phyloP scores from a whole-genome alignment of 2,329 filamentous ascomycete species.

The Aspergillus sergii region DNA sequence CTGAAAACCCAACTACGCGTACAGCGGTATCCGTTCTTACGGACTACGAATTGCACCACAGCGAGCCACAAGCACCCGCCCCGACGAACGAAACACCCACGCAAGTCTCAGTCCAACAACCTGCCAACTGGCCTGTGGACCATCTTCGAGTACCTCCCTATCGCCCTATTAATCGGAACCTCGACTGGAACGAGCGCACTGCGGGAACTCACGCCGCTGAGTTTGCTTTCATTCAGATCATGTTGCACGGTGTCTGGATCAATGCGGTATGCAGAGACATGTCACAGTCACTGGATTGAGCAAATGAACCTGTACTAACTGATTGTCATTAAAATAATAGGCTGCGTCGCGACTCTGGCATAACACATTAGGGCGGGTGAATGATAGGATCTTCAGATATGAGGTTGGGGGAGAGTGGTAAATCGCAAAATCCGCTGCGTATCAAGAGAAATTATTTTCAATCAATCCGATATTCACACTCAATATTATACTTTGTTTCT shows the following conservation, averaged over 20 bases:
- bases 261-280: slow-evolving; percentile 36
- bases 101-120: slow-evolving; percentile 7
- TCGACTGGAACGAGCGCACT: slow-evolving; percentile 47
- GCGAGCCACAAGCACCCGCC: slow-evolving; percentile 11
- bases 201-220: slow-evolving; percentile 50
- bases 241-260: slow-evolving; percentile 53
- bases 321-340: slow-evolving; percentile 29
- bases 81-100: neutral
- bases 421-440: neutral
- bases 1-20: slow-evolving; percentile 18
- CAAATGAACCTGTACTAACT: neutral
- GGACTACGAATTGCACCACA: slow-evolving; percentile 33
- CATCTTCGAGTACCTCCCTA: slow-evolving; percentile 53
- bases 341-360: slow-evolving; percentile 51
- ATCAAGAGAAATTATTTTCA: too few species aligned
- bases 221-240: slow-evolving; percentile 51
- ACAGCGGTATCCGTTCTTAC: slow-evolving; percentile 25
- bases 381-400: slow-evolving; percentile 54
- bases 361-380: slow-evolving; percentile 52
- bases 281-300: neutral
- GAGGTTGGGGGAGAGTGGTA: slow-evolving; percentile 58
- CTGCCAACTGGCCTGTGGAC: slow-evolving; percentile 50
- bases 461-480: too few species aligned
- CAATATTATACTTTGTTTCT: accelerated
- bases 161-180: slow-evolving; percentile 48